Base-by-base conservation (phyloP, 2,329 filamentous ascomycete species). In the Colletotrichum noveboracense region DNA sequence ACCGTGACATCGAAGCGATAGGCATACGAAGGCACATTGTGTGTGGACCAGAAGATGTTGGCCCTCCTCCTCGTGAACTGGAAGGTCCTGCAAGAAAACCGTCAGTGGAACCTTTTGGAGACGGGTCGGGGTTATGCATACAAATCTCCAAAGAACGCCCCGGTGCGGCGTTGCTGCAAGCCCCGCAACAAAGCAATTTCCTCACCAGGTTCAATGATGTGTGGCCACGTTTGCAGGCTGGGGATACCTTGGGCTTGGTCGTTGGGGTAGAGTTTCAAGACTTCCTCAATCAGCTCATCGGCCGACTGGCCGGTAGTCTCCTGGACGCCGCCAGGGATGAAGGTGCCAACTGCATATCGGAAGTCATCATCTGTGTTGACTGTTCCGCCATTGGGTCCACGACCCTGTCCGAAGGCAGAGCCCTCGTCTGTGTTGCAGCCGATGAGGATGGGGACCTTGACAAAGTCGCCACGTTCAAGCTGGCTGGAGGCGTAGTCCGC, bases 401-500 rank as follows among this genome's bases (percentile, higher is more conserved):
- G 80, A 43, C 73, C 81, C 12, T 56, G 58, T 12, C 78, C 79
- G 58, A 81, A 81, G 3, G 78, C 75, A 3, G 78, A 66, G 13
- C 83, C 83, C 71, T 84, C 83, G 43, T 84, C 83, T 5, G 79
- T 77, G 71, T 85, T 86, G 12, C 81, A 77, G 7, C 85, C 85
- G 32, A 83, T 81, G 1, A 87, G 78, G 3, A 84, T 52, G 0
- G 84, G 84, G 0, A 86, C 81, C 67, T 81, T 80, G 58, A 80
- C 79, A 62, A 86, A 87, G 10, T 79, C 75, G 2, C 85, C 85
- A 0, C 78, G 77, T 3, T 65, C 43, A 1, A 85, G 61, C 62
- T 85, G 84, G 64, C 80, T 80, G 12, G 82, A 78, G 13, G 78
- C 78, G 68, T 80, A 81, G 26, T 82, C 80, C 7, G 77, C 74